Conservation (phyloP, 371 early-diverging fungal species). For the Nosema muscidifuracis region DNA sequence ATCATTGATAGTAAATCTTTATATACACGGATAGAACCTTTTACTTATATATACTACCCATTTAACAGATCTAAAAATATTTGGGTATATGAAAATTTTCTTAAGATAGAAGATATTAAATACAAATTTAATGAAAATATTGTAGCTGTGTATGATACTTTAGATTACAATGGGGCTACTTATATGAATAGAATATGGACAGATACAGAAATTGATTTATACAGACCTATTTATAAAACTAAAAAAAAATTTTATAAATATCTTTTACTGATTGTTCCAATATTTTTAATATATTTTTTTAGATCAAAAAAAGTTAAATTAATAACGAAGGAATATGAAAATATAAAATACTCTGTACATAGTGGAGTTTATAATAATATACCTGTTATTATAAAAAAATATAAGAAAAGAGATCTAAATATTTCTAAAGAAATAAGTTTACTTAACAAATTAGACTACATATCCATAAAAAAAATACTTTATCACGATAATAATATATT, state of each 20-base stretch:
- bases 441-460: background rate
- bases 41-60: constrained; percentile 24
- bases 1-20: constrained; percentile 3
- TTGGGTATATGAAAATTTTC: background rate
- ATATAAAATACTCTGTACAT: background rate
- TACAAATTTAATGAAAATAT: background rate
- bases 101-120: background rate
- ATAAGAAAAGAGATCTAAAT: background rate
- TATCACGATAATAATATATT: background rate
- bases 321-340: background rate
- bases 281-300: background rate
- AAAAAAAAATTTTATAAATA: background rate
- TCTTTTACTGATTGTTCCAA: background rate
- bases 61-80: background rate
- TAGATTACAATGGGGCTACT: background rate
- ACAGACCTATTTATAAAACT: background rate
- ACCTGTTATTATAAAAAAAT: background rate
- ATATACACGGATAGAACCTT: background rate
- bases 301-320: constrained; percentile 1
- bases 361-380: background rate
- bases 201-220: background rate
- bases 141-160: background rate
- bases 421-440: background rate
- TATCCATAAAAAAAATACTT: background rate
- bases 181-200: constrained; percentile 9